Conservation (phyloP, 352 stramenopile species). For the Globisporangium splendens region DNA sequence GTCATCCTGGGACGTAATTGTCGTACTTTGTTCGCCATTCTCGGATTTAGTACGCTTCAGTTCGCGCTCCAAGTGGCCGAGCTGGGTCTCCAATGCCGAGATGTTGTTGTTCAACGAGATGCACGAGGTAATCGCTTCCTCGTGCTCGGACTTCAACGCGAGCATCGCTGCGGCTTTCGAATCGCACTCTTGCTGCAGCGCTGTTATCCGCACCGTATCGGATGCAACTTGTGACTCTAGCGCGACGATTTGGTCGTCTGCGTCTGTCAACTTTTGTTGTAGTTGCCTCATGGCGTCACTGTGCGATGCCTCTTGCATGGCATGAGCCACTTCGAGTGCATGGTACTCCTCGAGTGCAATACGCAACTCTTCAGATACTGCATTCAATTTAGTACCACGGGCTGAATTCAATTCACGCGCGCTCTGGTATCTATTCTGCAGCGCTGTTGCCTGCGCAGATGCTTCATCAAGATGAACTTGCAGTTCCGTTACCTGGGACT, state of each 20-base stretch:
- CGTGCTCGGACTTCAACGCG: not conserved
- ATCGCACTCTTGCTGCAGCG: not conserved
- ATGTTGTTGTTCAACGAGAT: constrained; percentile 4
- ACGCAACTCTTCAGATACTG: no score
- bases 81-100: not conserved
- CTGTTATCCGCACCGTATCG: not conserved
- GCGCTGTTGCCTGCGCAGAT: no score
- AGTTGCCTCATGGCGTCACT: no score
- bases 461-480: no score
- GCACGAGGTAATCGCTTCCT: not conserved
- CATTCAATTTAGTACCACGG: no score
- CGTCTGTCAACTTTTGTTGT: not conserved
- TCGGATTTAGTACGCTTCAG: no score
- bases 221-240: not conserved
- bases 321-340: no score
- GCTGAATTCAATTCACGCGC: no score
- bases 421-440: no score
- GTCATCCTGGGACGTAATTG: not conserved
- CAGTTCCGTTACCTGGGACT: no score
- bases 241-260: not conserved
- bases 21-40: not conserved
- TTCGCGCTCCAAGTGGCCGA: not conserved
- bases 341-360: no score
- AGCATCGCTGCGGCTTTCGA: not conserved
- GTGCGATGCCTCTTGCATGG: no score